Conservation (phyloP, 2,329 filamentous ascomycete species). For the Sarocladium kiliense region DNA sequence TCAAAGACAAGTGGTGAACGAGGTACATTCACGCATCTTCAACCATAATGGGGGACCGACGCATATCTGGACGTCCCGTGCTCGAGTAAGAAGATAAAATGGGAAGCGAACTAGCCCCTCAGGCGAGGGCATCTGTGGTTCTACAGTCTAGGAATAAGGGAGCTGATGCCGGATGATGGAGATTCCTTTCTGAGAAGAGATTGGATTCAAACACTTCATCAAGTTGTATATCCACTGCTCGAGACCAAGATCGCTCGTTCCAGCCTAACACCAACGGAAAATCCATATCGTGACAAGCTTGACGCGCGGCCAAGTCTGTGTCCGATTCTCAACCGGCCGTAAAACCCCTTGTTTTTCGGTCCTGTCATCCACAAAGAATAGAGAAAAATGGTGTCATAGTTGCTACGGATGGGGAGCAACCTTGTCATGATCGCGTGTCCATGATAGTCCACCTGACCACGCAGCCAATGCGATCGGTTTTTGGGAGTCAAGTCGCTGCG, state of each 20-base stretch:
- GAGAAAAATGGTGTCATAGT: conserved; percentile 1
- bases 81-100: too few relatives aligned
- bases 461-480: neutral
- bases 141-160: neutral
- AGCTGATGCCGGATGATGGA: neutral
- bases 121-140: too few relatives aligned
- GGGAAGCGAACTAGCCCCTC: too few relatives aligned
- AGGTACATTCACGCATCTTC: too few relatives aligned
- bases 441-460: neutral
- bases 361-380: neutral
- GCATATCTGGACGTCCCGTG: too few relatives aligned
- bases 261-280: conserved; percentile 1
- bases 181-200: neutral
- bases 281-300: neutral
- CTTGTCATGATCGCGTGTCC: conserved; percentile 4
- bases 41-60: too few relatives aligned
- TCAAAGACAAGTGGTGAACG: too few relatives aligned
- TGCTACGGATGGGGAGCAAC: neutral
- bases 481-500: neutral
- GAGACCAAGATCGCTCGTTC: neutral
- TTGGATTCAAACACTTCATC: conserved; percentile 4
- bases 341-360: neutral
- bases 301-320: neutral
- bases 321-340: neutral
- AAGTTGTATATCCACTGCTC: conserved; percentile 6